Evolutionary conservation across 208 protist genomes (phyloP), one percentile per base, ranked within the genome.

Genomic region (Crithidia fasciculata): DNA sequence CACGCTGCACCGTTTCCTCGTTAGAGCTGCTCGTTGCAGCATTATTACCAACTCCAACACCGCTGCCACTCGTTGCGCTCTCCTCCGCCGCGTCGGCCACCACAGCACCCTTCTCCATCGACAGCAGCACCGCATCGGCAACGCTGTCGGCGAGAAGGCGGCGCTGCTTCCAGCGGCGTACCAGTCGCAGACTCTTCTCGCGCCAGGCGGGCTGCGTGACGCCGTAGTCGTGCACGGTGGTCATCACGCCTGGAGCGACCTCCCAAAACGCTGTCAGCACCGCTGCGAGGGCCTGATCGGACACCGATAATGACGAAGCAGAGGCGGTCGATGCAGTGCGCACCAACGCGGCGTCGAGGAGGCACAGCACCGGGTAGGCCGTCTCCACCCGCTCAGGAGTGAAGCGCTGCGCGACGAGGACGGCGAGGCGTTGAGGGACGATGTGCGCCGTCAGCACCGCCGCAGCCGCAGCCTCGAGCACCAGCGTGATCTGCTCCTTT

Each of bases 321-420:
- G 55, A 16, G 0, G 63, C 59, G 8, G 57, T 55, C 10, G 72
- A 43, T 15, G 54, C 8, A 8, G 66, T 79, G 55, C 74, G 74
- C n/a, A 68, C 63, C 10, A 87, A 72, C 67, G 87, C 80, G 2
- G 85, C 85, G 49, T 96, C 91, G 3, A 96, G 36, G 37, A 94
- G 68, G 49, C 88, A 96, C 40, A 96, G 74, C 13, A 91, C 81
- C 8, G 91, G 87, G 78, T 86, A 96, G 62, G 78, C 80, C 12
- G 39, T 56, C 36, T 52, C 62, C 13, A 94, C 78, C 19, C 86
- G 69, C 55, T 82, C 81, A 6, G 39, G 61, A 1, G 84, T 89
- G 53, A 96, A 87, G 47, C 87, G 87, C 71, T 91, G 84, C 40
- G 83, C 89, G 36, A 96, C 65, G 18, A 81, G 81, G 28, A 93